A percentile compares a stretch with the other conserved stretches of the same genome.
These are phyloP conservation scores for Marasmius fiardii DNA, from an alignment of 1,284 basidiomycete species.

Conservation along the genomic window DNA sequence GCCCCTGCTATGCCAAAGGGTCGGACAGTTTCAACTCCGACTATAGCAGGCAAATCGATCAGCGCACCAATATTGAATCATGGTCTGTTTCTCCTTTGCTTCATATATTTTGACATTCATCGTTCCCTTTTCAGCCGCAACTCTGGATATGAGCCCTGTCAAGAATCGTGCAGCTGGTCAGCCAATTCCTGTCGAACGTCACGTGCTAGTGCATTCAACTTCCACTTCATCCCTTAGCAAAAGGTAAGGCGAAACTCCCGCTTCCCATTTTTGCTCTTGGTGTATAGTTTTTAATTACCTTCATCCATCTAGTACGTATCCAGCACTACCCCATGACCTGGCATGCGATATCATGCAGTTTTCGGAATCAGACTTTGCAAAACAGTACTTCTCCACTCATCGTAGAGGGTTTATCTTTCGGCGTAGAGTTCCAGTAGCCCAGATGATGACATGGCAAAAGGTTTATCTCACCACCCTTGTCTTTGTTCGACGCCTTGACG, in stretches of 20 bases:
- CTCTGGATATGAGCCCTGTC: conserved; percentile 67
- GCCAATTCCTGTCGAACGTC: conserved; percentile 63
- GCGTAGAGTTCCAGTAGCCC: conserved; percentile 73
- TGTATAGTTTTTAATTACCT: not conserved
- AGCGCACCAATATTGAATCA: conserved; percentile 63
- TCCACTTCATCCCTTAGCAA: conserved; percentile 52
- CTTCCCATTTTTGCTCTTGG: conserved; percentile 5
- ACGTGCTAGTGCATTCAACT: conserved; percentile 24
- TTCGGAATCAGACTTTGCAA: conserved; percentile 78
- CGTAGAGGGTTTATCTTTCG: conserved; percentile 81
- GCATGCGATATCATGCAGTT: conserved; percentile 83
- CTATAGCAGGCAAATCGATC: conserved; percentile 58
- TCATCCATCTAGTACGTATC: conserved; percentile 47
- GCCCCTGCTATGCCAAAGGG: conserved; percentile 33
- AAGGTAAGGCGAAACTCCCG: conserved; percentile 43
- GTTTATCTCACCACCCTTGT: conserved; percentile 27
- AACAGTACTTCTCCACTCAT: conserved; percentile 86
- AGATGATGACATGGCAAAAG: conserved; percentile 91
- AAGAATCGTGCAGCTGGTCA: conserved; percentile 58
- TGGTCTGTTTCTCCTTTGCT: conserved; percentile 31
- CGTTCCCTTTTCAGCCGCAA: conserved; percentile 49
- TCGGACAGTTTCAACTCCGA: conserved; percentile 35
- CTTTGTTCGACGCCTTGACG: conserved; percentile 5
- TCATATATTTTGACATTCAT: conserved; percentile 9
- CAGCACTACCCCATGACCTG: conserved; percentile 72